A percentile compares a stretch with the other conserved stretches of the same genome.
Conservation (phyloP, 2,329 filamentous ascomycete species). For the Westerdykella aurantiaca region DNA sequence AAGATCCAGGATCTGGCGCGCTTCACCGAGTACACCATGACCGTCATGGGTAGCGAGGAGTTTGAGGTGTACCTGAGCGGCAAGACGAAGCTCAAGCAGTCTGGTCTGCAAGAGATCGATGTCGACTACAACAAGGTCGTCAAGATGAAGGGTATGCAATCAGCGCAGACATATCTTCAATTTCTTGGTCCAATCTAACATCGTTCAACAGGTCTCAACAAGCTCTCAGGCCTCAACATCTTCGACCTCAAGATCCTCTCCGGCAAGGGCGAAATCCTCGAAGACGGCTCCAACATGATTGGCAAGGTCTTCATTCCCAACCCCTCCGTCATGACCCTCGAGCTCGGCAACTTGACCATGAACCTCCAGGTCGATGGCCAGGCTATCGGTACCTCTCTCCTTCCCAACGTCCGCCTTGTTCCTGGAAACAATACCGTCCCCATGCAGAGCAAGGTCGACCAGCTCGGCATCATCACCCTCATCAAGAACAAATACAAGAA, state of each 20-base stretch:
- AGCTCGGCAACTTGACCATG: constrained; percentile 62
- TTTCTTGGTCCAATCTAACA: neutral
- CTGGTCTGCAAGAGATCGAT: constrained; percentile 44
- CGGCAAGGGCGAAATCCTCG: constrained; percentile 24
- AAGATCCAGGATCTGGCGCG: constrained; percentile 40
- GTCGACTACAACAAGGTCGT: constrained; percentile 53
- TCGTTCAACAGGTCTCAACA: constrained; percentile 48
- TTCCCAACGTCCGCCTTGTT: constrained; percentile 53
- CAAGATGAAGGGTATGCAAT: constrained; percentile 50
- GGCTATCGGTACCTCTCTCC: constrained; percentile 51
- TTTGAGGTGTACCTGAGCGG: constrained; percentile 49
- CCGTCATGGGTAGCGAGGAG: constrained; percentile 45
- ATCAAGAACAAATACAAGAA: constrained; percentile 48
- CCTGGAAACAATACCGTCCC: constrained; percentile 54
- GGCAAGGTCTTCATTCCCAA: constrained; percentile 59
- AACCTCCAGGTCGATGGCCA: constrained; percentile 50
- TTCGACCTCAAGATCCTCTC: constrained; percentile 47
- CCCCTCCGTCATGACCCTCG: constrained; percentile 56
- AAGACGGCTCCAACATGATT: constrained; percentile 55
- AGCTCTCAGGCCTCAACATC: constrained; percentile 51
- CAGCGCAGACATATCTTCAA: neutral
- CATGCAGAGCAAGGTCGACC: constrained; percentile 51
- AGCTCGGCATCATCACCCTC: constrained; percentile 45
- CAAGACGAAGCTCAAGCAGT: constrained; percentile 48
- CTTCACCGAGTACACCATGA: constrained; percentile 47